Evolutionary conservation across 2,329 filamentous ascomycete species (phyloP).

Genomic region (Aspergillus glaucus): DNA sequence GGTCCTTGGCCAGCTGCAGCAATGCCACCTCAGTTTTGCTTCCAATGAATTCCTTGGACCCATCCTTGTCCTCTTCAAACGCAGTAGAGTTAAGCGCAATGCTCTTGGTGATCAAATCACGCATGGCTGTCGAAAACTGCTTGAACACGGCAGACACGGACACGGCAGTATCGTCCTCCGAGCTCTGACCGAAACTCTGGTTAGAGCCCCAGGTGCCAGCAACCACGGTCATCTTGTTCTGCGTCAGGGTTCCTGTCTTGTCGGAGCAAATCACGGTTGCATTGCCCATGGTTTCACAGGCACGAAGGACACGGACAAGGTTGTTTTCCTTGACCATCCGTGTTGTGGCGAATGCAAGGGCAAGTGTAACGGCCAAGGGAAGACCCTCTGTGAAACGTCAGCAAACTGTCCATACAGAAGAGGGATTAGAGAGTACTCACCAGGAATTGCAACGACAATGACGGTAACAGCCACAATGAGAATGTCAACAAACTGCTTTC

Average conservation of each 20-base stretch:
- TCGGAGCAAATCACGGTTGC: conserved; percentile 75
- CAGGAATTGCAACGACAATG: conserved; percentile 70
- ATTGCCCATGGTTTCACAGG: conserved; percentile 77
- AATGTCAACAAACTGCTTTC: conserved; percentile 68
- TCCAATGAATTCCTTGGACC: conserved; percentile 61
- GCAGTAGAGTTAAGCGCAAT: conserved; percentile 58
- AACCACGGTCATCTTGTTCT: conserved; percentile 71
- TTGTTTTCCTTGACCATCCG: conserved; percentile 74
- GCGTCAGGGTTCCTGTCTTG: conserved; percentile 69
- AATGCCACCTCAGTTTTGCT: conserved; percentile 73
- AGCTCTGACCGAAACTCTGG: conserved; percentile 48
- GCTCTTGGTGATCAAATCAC: conserved; percentile 35
- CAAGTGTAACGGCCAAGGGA: conserved; percentile 70
- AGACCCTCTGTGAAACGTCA: conserved; percentile 52
- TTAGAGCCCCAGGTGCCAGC: conserved; percentile 60
- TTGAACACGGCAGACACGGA: conserved; percentile 24
- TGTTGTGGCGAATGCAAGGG: conserved; percentile 69
- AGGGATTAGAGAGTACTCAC: conserved; percentile 18
- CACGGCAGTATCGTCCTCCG: conserved; percentile 14
- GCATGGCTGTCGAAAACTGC: conserved; percentile 25
- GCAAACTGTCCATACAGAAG: conserved; percentile 30
- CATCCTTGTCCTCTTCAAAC: conserved; percentile 68
- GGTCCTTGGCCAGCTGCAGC: conserved; percentile 61
- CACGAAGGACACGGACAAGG: conserved; percentile 67
- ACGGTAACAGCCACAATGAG: conserved; percentile 74